These are phyloP conservation scores for Fagopyrum esculentum DNA, from an alignment of 148 eudicot genomes.

Conservation along the genomic window DNA sequence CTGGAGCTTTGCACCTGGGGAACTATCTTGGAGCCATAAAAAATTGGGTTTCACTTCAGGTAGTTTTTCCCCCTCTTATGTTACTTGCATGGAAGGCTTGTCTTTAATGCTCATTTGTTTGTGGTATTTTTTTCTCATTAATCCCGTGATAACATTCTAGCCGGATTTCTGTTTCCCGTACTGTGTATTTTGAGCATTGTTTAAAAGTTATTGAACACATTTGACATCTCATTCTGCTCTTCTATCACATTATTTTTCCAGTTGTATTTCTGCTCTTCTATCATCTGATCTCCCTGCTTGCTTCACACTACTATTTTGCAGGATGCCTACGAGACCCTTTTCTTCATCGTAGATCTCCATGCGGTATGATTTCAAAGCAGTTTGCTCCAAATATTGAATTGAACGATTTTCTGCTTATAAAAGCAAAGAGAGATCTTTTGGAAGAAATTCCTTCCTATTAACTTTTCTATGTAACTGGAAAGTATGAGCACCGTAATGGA, in stretches of 20 bases:
- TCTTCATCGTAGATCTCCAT: constrained; percentile 96
- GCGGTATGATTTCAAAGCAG: constrained; percentile 56
- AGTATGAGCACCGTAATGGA: not conserved
- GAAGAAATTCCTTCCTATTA: not conserved
- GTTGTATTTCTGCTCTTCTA: not conserved
- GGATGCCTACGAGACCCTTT: constrained; percentile 74
- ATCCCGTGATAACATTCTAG: not conserved
- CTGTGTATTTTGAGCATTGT: not conserved
- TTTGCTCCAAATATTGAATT: constrained; percentile 5
- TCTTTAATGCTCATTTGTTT: not conserved
- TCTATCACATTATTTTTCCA: not conserved
- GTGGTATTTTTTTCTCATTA: not conserved
- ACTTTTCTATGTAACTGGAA: not conserved
- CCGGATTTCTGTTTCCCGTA: not conserved
- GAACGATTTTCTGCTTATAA: not conserved
- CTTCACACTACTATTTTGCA: constrained; percentile 29
- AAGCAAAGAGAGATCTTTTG: not conserved
- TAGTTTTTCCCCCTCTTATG: constrained; percentile 14
- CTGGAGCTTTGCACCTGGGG: constrained; percentile 89
- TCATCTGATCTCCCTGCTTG: not conserved
- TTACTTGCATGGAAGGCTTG: not conserved
- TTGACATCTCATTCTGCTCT: constrained; percentile 1
- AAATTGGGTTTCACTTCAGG: constrained; percentile 90
- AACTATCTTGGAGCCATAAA: constrained; percentile 95
- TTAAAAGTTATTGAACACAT: not conserved